A percentile compares a stretch with the other conserved stretches of the same genome.
Evolutionary conservation across 1,284 basidiomycete genomes (phyloP).

Genomic region (Apiotrichum porosum): DNA sequence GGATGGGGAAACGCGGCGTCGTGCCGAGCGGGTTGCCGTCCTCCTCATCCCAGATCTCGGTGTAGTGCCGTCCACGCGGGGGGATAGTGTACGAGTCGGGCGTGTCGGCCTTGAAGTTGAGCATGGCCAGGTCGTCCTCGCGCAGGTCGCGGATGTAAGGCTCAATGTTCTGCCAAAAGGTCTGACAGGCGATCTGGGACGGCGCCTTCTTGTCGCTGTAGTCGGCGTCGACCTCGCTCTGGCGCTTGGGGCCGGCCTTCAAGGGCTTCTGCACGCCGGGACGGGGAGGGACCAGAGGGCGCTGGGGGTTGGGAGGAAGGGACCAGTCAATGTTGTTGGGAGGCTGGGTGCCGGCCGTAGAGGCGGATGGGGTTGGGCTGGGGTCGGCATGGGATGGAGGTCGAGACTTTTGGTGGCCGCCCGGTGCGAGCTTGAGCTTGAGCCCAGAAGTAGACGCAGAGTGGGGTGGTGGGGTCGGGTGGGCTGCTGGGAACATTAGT

Average conservation of each 20-base stretch:
- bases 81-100: constrained; percentile 80
- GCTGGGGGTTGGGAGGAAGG: constrained; percentile 29
- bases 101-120: constrained; percentile 79
- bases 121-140: constrained; percentile 85
- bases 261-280: constrained; percentile 64
- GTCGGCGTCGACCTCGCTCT: constrained; percentile 75
- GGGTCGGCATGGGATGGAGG: constrained; percentile 29
- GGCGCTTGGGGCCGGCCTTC: constrained; percentile 70
- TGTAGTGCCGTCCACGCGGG: constrained; percentile 79
- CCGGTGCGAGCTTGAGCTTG: constrained; percentile 36
- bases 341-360: constrained; percentile 28
- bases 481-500: constrained; percentile 26
- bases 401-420: constrained; percentile 24
- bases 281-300: constrained; percentile 58
- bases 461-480: constrained; percentile 46
- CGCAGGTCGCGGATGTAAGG: constrained; percentile 77
- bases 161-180: constrained; percentile 79
- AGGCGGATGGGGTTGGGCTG: constrained; percentile 49
- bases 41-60: constrained; percentile 86
- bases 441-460: constrained; percentile 33
- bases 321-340: constrained; percentile 44
- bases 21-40: constrained; percentile 55
- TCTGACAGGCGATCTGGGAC: constrained; percentile 54
- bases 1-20: constrained; percentile 32
- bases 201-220: constrained; percentile 72